Base-by-base conservation (phyloP, 78 protist species). In the Monosiga brevicollis region DNA sequence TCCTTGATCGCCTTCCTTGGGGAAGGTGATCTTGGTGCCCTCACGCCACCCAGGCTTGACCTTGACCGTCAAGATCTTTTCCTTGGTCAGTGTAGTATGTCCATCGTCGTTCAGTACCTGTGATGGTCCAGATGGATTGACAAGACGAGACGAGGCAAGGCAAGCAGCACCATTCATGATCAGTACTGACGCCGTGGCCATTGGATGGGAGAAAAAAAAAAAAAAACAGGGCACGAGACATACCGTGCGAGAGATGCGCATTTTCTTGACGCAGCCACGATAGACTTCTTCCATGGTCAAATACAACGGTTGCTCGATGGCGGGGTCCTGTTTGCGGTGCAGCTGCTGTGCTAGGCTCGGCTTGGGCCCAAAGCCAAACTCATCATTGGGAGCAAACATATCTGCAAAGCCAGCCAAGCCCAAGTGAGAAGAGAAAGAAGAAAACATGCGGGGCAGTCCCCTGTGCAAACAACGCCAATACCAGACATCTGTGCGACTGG, bases 11-110 rank as follows among this genome's bases (percentile, higher is more conserved):
- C 94, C 94, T 42, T 86, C 88, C 22, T 83, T 79, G 20, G 80
- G 73, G 38, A 77, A 91, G 1, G 88, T 80, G 32, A 91, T 2
- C 81, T 82, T 87, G 10, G 90, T 85, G 22, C 91, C 91, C 34
- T 32, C 70, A 81, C 84, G 81, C 91, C 87, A 86, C 0, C 94
- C 94, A 0, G 80, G 84, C 83, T 83, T 78, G 49, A 91, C 54
- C 49, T 79, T 10, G 81, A 91, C 38, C 26, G 73, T 76, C 34
- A 87, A n/a, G 23, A 70, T 70, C 70, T 24, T 83, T 84, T 75
- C 90, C 87, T 40, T 39, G 26, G 29, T 62, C 35, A 38, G 11
- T 34, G 73, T 36, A 1, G 54, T 38, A 73, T 76, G 78, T 40
- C 76, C 76, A 20, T 24, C 72, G 74, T 77, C 35, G 15, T 73